Base-by-base conservation (phyloP, 495 filamentous ascomycete genomes). In the Penicillium cinerascens region DNA sequence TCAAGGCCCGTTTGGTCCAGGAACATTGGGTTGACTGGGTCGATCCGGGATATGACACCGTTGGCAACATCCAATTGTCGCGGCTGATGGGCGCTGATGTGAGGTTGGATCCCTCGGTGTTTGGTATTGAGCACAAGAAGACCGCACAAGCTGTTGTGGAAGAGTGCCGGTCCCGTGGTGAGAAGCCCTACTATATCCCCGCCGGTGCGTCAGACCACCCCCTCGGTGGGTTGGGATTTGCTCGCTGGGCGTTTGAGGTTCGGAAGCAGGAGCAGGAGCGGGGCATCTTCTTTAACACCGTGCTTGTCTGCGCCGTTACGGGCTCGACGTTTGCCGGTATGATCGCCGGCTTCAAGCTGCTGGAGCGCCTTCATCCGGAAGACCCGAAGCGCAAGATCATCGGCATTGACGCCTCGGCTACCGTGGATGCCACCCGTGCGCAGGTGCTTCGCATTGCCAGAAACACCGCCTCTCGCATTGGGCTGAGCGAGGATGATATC, bases 131-230 rank as follows among this genome's bases (percentile, higher is more conserved):
- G 63, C 81, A 84, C 57, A 85, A 85, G 61, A 57, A 54, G 3
- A 82, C 79, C 0, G 72, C 82, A 8, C 61, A 63, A 26, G 52
- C 59, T 1, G 69, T 84, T 0, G 65, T 73, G 44, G 54, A 74
- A n/a, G 75, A 81, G 57, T 70, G 79, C 15, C 29, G 4, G 56
- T 52, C 6, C 63, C 50, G 0, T 0, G 84, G 83, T 0, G 73
- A 71, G 17, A 79, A 72, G 55, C 80, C 82, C 6, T 87, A 86
- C 47, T 85, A 80, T 57, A 85, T 87, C 41, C 84, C 84, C 1
- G 82, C 82, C 0, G 83, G 83, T 1, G 82, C 82, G 1, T 83
- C 80, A 8, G 81, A 85, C 58, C 83, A 87, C 53, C 80, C 82
- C n/a, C 63, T 85, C 0, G 83, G 84, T 1, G 83, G 83, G 0